A percentile compares a stretch with the other conserved stretches of the same genome.
Evolutionary conservation across 805 yeast genomes (phyloP).

Genomic region (Helenozyma rhizophorensis): DNA sequence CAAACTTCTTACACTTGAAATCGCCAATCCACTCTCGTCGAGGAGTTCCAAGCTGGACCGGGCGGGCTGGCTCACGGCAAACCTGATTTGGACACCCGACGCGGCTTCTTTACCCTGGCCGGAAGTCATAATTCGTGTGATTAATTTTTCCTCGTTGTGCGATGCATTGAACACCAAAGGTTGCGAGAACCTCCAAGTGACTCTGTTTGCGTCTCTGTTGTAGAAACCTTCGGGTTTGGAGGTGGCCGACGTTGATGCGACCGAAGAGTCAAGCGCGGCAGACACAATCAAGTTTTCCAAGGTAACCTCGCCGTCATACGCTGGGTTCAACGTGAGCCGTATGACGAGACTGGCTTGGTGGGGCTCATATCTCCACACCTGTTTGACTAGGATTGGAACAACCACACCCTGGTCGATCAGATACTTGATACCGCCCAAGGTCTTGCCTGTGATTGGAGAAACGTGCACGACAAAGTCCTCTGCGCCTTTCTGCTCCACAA

Average conservation of each 20-base stretch:
- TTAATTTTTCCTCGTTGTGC: conserved; percentile 48
- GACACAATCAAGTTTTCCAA: conserved; percentile 60
- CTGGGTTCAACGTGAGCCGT: conserved; percentile 55
- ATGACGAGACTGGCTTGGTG: conserved; percentile 84
- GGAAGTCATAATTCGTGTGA: conserved; percentile 82
- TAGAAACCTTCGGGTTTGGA: conserved; percentile 92
- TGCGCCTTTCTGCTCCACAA: conserved; percentile 23
- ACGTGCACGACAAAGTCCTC: conserved; percentile 43
- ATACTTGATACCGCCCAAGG: conserved; percentile 81
- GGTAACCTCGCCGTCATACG: conserved; percentile 35
- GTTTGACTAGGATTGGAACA: conserved; percentile 69
- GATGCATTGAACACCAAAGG: conserved; percentile 43
- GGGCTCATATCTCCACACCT: conserved; percentile 86
- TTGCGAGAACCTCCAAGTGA: conserved; percentile 70
- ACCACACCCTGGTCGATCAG: conserved; percentile 43
- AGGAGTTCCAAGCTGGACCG: conserved; percentile 37
- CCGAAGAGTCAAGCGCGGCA: conserved; percentile 55
- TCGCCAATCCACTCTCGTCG: conserved; percentile 26
- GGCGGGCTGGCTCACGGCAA: conserved; percentile 46
- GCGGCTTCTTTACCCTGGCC: conserved; percentile 68
- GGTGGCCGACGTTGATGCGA: conserved; percentile 66
- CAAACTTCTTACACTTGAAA: conserved; percentile 44
- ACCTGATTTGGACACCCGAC: conserved; percentile 69
- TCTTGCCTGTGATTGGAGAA: conserved; percentile 51
- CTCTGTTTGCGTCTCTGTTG: conserved; percentile 78